Percentiles rank a stretch among this genome's conserved stretches.
These are phyloP conservation scores for Eimeria necatrix DNA, from an alignment of 169 alveolate species.

Conservation along the genomic window DNA sequence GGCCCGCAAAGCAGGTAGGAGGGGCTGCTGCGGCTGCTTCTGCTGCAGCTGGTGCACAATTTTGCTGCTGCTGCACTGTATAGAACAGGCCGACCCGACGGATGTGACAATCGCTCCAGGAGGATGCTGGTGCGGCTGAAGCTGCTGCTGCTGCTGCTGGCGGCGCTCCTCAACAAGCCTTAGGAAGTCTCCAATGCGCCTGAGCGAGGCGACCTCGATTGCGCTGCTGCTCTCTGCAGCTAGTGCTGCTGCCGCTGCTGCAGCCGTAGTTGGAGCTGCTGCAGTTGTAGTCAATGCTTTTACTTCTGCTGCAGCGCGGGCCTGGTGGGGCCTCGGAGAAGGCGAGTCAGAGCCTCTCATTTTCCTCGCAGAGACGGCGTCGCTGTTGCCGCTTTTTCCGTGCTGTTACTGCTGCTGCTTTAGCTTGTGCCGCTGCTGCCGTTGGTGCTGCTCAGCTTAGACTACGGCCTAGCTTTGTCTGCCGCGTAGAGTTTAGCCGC, in stretches of 20 bases:
- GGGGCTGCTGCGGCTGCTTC: conserved; percentile 62
- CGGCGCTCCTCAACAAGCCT: conserved; percentile 49
- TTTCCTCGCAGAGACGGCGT: not conserved
- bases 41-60: conserved; percentile 41
- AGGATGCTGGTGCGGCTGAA: conserved; percentile 43
- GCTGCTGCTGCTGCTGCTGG: conserved; percentile 65
- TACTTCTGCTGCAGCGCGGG: conserved; percentile 7
- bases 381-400: not conserved
- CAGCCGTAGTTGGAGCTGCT: not conserved
- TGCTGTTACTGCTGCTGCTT: not conserved
- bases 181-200: conserved; percentile 65
- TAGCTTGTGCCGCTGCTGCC: not conserved
- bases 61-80: not conserved
- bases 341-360: conserved; percentile 49
- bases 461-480: not conserved
- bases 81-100: not conserved
- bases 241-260: conserved; percentile 60
- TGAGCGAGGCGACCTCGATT: conserved; percentile 40
- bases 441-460: not conserved
- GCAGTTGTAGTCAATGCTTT: conserved; percentile 24
- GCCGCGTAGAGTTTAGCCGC: not conserved
- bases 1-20: conserved; percentile 54
- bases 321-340: conserved; percentile 39
- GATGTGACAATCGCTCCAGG: not conserved
- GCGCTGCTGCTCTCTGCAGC: conserved; percentile 68